Base-by-base conservation (phyloP, 176 grass and related monocot genomes). In the Oryza glumipatula region DNA sequence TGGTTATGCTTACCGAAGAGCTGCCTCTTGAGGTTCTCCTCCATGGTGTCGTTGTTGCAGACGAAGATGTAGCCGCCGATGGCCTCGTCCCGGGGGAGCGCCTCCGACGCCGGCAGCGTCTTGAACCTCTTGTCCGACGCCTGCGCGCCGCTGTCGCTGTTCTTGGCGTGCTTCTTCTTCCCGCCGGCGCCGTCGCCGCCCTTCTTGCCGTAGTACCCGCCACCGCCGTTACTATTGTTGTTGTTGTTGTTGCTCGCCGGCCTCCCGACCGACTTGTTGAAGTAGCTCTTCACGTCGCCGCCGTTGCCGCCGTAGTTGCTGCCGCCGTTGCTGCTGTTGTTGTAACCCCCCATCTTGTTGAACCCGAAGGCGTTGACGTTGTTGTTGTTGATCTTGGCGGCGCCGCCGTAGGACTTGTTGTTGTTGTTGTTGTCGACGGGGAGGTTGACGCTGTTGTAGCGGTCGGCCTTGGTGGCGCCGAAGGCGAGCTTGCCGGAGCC, bases 11-110 rank as follows among this genome's bases (percentile, higher is more conserved):
- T 35, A 99, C 96, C 96, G 84, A 99, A 99, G 51, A 99, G 96
- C 83, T 99, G 86, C 64, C 96, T 87, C 52, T 81, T 78, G 84
- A 99, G 96, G 83, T 99, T 96, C 84, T 99, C 96, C 74, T 95
- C 91, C 96, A 99, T 96, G 83, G 96, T 99, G 74, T 99, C 96
- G 83, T 99, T 99, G 87, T 99, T 99, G 79, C 96, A 99, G 83
- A 99, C 96, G 66, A 99, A 99, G 80, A 99, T 99, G 69, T 99
- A 99, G 1, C 96, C 96, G 6, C 96, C 96, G 66, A 99, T 87
- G 10, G 91, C 90, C 86, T 96, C 89, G 74, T 89, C 83, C 77
- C 91, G 30, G 0, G 96, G 96, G 52, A 99, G 91, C 79, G 94
- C 90, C 83, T 99, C 96, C 3, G 91, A 81, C 43, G 91, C 86